Percentiles rank a stretch among this genome's conserved stretches.
phyloP scores from a whole-genome alignment of 805 yeast genomes.

The Saturnispora kantuleensis region DNA sequence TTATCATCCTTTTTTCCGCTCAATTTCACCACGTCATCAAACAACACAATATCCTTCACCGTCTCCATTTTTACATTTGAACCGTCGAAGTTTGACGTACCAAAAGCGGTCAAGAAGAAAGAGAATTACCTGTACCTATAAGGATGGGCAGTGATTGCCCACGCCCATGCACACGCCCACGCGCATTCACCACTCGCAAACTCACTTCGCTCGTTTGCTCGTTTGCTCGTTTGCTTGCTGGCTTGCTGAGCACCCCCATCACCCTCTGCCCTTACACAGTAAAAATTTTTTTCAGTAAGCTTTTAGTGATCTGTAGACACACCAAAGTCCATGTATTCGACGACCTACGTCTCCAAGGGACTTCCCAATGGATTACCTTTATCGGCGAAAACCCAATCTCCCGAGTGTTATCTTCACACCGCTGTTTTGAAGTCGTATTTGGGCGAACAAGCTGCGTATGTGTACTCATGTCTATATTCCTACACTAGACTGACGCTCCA shows the following conservation, averaged over 20 bases:
- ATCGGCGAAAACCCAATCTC: slow-evolving; percentile 45
- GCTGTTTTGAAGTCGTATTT: slow-evolving; percentile 42
- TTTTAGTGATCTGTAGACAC: background rate
- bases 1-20: too few species aligned
- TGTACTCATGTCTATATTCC: slow-evolving; percentile 51
- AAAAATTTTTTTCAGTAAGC: background rate
- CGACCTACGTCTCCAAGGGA: slow-evolving; percentile 5
- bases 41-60: too few species aligned
- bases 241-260: background rate
- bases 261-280: background rate
- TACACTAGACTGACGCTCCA: slow-evolving; percentile 55
- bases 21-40: too few species aligned
- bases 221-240: background rate
- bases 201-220: too few species aligned
- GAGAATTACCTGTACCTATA: too few species aligned
- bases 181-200: too few species aligned
- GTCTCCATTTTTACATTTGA: too few species aligned
- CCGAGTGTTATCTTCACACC: slow-evolving; percentile 50
- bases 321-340: slow-evolving; percentile 6
- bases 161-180: too few species aligned
- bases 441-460: slow-evolving; percentile 65
- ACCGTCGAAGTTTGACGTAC: too few species aligned
- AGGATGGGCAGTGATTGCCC: too few species aligned
- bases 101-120: too few species aligned
- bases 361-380: slow-evolving; percentile 19